Base-by-base conservation (phyloP, 2,329 filamentous ascomycete species). In the Lithohypha guttulata region DNA sequence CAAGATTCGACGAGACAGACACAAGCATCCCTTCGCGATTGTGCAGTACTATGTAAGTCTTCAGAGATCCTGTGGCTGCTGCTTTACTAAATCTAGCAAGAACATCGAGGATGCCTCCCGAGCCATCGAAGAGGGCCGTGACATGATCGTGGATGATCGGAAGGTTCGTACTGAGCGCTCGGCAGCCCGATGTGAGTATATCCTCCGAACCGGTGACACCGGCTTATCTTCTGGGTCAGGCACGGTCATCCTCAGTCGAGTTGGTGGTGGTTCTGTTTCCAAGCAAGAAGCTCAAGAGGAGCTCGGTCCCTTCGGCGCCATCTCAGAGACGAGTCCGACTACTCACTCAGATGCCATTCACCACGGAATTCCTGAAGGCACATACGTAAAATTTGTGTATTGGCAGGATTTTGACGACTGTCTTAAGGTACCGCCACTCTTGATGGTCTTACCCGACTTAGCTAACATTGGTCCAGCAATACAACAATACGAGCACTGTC, bases 21-120 rank as follows among this genome's bases (percentile, higher is more conserved):
- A 57, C 37, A 54, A 50, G 8, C 49, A 62, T 10, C 58, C 59
- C 1, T 55, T 52, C 25, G 61, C 54, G 10, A 59, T 63, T 51
- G 53, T 62, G 15, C 60, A 63, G 40, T 63, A 59, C 42, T 54
- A 62, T 45, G 59, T 58, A 48, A 39, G 50, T 29, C 22, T 28
- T 13, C 13, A n/a, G 23, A 3, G 13, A 6, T 11, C 7, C 13
- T 13, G 10, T 15, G 14, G 13, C 21, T 7, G 15, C 22, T 15
- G n/a, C 3, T 26, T 39, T 28, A 39, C 44, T 50, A 18, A 51
- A 15, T 20, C 25, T 17, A 13, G 41, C 34, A 35, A 60, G 51
- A 50, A 47, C 14, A 39, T 53, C 6, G 49, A 56, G 25, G 45
- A 52, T 45, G 60, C 59, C 7, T 45, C 39, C 18, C 40, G 44